Base-by-base conservation (phyloP, 164 flowering plant genomes). In the Litsea cubeba region DNA sequence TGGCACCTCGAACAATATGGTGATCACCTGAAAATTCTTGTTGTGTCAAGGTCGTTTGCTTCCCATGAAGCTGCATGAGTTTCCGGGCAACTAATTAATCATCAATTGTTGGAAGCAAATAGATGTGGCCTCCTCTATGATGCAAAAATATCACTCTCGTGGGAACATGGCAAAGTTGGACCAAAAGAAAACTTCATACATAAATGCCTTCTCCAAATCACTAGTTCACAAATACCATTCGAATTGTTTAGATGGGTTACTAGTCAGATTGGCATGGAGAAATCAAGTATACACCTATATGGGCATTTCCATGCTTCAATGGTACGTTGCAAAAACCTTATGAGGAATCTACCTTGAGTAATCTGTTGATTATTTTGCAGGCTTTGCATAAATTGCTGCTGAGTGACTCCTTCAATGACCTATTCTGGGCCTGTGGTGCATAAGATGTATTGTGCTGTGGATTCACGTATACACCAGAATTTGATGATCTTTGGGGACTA, bases 181-280 rank as follows among this genome's bases (percentile, higher is more conserved):
- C 79, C 90, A 81, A 25, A 79, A 49, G 60, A 87, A 78, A 81
- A 87, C 88, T 60, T 79, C 87, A 65, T 89, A 87, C 70, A 71
- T 71, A 51, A 85, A 83, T 77, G 88, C 90, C 64, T 91, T 88
- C 71, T 76, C 89, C 40, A 60, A 69, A 76, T 91, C 93, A 40
- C 8, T 5, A 40, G 46, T 40, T 40, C 11, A 66, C 75, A 20
- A 65, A 73, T 89, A 46, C 78, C 85, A 68, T 76, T 84, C 7
- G 79, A 83, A 40, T 70, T 90, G 65, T 75, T 81, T 30, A 84
- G 79, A 57, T 85, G 84, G 84, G 72, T 81, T 63, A 62, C 80
- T 68, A 71, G 69, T 77, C 83, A 82, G 76, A 76, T 75, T 71
- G 83, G 82, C 25, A 75, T 46, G 70, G 83, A 78, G 24, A 80